Evolutionary conservation across 2,329 filamentous ascomycete genomes (phyloP), one percentile per base, ranked within the genome.

Genomic region (Xylariaceae sp.): DNA sequence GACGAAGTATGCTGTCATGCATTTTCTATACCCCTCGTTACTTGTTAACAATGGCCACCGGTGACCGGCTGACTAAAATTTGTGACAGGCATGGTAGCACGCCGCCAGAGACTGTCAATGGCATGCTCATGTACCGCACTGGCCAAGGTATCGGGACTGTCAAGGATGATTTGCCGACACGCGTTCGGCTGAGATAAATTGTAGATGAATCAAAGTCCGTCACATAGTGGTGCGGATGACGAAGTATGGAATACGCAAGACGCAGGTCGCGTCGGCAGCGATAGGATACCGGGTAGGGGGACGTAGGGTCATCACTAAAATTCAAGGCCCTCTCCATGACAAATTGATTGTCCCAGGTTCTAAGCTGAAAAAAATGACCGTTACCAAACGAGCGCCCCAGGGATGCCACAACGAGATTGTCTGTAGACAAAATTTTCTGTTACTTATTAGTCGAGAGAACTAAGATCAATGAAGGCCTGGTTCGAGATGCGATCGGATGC

Each of bases 1-100:
- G 46, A 17, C 51, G 13, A 36, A 42, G 53, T 51, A 54, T 12
- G 41, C 22, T 47, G n/a, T 18, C 18, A 45, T 45, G 43, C 43
- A 45, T 38, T 38, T 38, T 9, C 34, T 38, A 38, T 38, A 38
- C 34, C 34, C 34, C 34, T 50, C 28, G 28, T 46, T 42, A 7
- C 12, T 33, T 22, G 19, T 19, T 31, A 2, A 14, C 18, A 3
- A 10, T 22, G n/a, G 39, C 33, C 16, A 22, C 22, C 33, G n/a
- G 39, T 16, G 3, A 22, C 22, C 33, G 22, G 11, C 19, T 42
- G 13, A 40, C 46, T 48, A 19, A 48, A 12, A 17, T 17, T 40
- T 14, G 17, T n/a, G 17, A 48, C 18, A 33, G 34, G 38, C 39
- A 36, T 36, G 17, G 33, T 19, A 17, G 16, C 18, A 22, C 34